A percentile compares a stretch with the other conserved stretches of the same genome.
Conservation (phyloP, 2,329 filamentous ascomycete species). For the Ophiosphaerella narmari region DNA sequence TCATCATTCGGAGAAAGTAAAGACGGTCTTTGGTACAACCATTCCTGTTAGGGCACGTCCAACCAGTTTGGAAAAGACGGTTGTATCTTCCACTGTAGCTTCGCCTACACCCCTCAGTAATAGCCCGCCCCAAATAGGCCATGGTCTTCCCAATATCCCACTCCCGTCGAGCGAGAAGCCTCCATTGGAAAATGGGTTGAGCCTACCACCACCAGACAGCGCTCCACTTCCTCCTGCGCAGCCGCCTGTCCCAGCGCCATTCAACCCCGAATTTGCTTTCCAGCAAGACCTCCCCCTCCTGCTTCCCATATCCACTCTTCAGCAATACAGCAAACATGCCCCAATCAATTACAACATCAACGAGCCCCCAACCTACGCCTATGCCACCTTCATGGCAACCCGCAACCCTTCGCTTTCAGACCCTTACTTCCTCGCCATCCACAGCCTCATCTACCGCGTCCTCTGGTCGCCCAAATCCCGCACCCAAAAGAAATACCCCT, state of each 20-base stretch:
- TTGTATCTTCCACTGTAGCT: too few species aligned
- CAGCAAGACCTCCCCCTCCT: slow-evolving; percentile 34
- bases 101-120: too few species aligned
- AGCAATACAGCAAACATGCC: slow-evolving; percentile 14
- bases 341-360: slow-evolving; percentile 33
- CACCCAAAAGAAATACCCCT: slow-evolving; percentile 25
- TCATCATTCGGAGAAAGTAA: not conserved
- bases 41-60: not conserved
- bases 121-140: not conserved
- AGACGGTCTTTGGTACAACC: not conserved
- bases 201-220: not conserved
- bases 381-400: slow-evolving; percentile 41
- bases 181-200: not conserved
- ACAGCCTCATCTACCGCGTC: slow-evolving; percentile 38
- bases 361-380: slow-evolving; percentile 25
- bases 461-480: slow-evolving; percentile 38
- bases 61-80: too few species aligned
- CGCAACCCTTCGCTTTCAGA: slow-evolving; percentile 38
- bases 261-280: slow-evolving; percentile 29
- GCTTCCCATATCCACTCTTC: slow-evolving; percentile 21
- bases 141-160: not conserved
- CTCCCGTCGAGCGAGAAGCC: not conserved
- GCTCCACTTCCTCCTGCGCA: not conserved
- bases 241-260: slow-evolving; percentile 4
- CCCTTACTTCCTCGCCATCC: slow-evolving; percentile 42